Base-by-base conservation (phyloP, 257 asterid species). In the Solanum tacnaense region DNA sequence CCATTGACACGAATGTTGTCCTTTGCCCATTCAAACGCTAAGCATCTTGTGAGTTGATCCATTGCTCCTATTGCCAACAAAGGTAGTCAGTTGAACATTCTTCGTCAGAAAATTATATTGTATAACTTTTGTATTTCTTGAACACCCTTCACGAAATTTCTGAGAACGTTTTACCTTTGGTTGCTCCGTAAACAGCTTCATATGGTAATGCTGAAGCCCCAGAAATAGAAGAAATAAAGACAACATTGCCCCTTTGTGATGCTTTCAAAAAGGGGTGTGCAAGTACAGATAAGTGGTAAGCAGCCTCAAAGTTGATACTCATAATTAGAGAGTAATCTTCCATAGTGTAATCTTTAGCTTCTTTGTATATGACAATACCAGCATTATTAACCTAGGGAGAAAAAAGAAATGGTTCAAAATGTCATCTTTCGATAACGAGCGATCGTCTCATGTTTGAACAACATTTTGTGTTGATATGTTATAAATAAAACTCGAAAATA, bases 241-340 rank as follows among this genome's bases (percentile, higher is more conserved):
- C 88, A 29, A 86, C 71, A 82, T 36, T 86, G 58, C 88, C 88
- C 20, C 46, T 73, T 56, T 36, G 65, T 49, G 88, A 31, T 74
- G 88, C 85, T 36, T 86, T 86, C 32, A 86, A 74, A 20, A 52
- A 56, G 12, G 88, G 88, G 20, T 86, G 83, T 49, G 88, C 85
- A 86, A 86, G 85, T 73, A 72, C 60, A 58, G 56, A 72, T 13
- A 86, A 32, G 60, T 86, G 85, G 7, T 72, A 86, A 49, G 85
- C 18, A 56, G 88, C 74, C 23, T 73, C 85, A 52, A 86, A 75
- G 27, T 86, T 86, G 15, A 82, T 75, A 18, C 65, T 60, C 84
- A 86, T 86, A 27, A 86, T 27, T 15, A 49, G 6, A 38, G 88
- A 74, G 41, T 34, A 46, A 56, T 86, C 88, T 27, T 86, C 85